Base-by-base conservation (phyloP, 768 basidiomycete species). In the Auriscalpium microsporum region DNA sequence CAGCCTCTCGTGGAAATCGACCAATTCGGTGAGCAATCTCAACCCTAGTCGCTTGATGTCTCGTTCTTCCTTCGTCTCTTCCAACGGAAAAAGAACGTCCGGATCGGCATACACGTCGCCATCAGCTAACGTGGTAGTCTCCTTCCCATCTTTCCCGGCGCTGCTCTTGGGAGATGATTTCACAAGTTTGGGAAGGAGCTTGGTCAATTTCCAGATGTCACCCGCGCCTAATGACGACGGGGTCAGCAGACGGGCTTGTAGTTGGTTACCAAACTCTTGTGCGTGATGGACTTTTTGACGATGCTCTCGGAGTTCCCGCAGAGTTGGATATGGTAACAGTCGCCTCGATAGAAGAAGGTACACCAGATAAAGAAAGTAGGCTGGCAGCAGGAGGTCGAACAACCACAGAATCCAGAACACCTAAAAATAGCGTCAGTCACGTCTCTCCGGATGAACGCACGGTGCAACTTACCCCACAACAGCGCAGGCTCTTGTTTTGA, bases 351-450 rank as follows among this genome's bases (percentile, higher is more conserved):
- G 37, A 48, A 86, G 74, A 42, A 73, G 62, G 57, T 75, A 78
- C 33, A 79, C 61, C 13, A 84, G 64, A 38, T 74, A 71, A 44
- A 78, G 64, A 48, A 83, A 57, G 23, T 83, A 63, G 8, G 75
- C 73, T 11, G 86, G 77, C 11, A 79, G 69, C 4, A 87, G 71
- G 13, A 83, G 62, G 61, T 84, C 73, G 51, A 78, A 62, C 65
- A 78, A 78, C 85, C 85, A 87, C 14, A 85, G 62, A 37, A 74
- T 65, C 86, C 86, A 87, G 59, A 78, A 87, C 1, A 72, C 54
- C 86, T 86, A 57, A 38, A 23, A 47, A 45, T 36, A 23, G 14
- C 13, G 45, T 14, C 2, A 17, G 40, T 42, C 4, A 42, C 4
- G 40, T 42, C 3, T 17, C 13, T 42, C 14, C 17, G 40, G 17